Conservation (phyloP, 2,329 filamentous ascomycete species). For the Mollisia scopiformis region DNA sequence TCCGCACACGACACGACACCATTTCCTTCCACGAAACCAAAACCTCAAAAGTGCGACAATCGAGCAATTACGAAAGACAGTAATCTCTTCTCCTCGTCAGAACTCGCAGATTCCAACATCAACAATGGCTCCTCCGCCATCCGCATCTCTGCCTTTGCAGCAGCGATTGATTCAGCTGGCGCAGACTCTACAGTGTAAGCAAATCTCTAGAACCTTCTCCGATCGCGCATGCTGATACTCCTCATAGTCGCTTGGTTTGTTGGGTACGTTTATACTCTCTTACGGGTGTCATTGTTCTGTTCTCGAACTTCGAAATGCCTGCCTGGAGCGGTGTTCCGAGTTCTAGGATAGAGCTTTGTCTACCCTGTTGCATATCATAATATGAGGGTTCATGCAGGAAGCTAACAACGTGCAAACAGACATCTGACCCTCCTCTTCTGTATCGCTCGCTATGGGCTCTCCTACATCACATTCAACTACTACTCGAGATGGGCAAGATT, state of each 20-base stretch:
- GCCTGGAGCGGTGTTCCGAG: slow-evolving; percentile 13
- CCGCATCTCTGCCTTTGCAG: slow-evolving; percentile 35
- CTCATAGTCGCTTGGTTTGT: slow-evolving; percentile 74
- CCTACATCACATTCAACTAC: slow-evolving; percentile 88
- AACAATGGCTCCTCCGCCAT: slow-evolving; percentile 38
- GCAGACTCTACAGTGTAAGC: slow-evolving; percentile 89
- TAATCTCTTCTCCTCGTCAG: neutral
- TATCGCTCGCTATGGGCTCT: slow-evolving; percentile 81
- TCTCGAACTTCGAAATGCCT: slow-evolving; percentile 6
- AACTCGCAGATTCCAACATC: slow-evolving; percentile 6
- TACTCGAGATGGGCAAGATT: slow-evolving; percentile 76
- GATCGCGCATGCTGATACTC: slow-evolving; percentile 29
- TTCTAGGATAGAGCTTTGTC: slow-evolving; percentile 19
- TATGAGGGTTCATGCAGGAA: slow-evolving; percentile 6
- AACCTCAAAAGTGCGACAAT: neutral
- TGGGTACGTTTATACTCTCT: slow-evolving; percentile 63
- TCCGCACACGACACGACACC: slow-evolving; percentile 12
- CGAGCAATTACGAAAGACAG: neutral
- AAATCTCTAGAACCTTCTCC: slow-evolving; percentile 34
- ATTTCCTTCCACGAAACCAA: neutral
- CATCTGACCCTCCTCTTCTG: slow-evolving; percentile 85
- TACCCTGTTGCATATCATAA: slow-evolving; percentile 23
- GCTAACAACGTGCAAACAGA: slow-evolving; percentile 49
- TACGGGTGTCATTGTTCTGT: neutral
- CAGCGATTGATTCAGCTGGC: slow-evolving; percentile 74